Base-by-base conservation (phyloP, 2,329 filamentous ascomycete species). In the Aureobasidium sp. region DNA sequence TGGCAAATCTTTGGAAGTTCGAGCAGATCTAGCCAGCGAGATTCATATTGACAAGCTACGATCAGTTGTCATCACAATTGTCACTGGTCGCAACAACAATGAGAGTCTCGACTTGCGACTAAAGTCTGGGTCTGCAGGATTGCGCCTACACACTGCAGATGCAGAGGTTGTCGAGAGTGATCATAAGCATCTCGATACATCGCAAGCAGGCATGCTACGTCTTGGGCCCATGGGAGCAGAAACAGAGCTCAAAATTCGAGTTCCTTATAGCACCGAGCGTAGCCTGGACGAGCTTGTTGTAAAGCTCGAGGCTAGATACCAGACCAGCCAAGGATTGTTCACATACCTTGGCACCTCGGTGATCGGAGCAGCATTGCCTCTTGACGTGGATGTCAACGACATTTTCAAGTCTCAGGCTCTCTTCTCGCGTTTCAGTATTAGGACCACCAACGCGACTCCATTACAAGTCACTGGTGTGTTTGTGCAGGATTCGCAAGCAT, bases 361-460 rank as follows among this genome's bases (percentile, higher is more conserved):
- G 3, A 76, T 94, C 17, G 79, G 84, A 2, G 85, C 93, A 1
- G 79, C 86, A 1, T 74, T 98, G 4, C 88, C 89, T 0, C 76
- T 98, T 3, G 90, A 91, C 3, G 93, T 98, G 57, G 97, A 97
- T 59, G 93, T 98, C 5, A 90, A 97, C 63, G 93, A 98, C 61
- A 81, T 94, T 24, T 97, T 97, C 74, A 95, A 95, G 65, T 82
- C 88, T 58, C 73, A 83, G 6, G 78, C 81, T 0, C 76, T 97
- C 0, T 93, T 93, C 64, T 96, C 90, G 0, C 85, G 85, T 8
- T 98, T 98, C 66, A 95, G 88, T 12, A 85, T 98, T 49, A 90
- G 88, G 11, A 90, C 90, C 0, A 85, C 88, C 1, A 88, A 78
- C 53, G 68, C 79, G 21, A 83, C 85, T 25, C 93, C 93, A 0